Evolutionary conservation across 148 eudicot species (phyloP).

Genomic region (Rhododendron vialii): DNA sequence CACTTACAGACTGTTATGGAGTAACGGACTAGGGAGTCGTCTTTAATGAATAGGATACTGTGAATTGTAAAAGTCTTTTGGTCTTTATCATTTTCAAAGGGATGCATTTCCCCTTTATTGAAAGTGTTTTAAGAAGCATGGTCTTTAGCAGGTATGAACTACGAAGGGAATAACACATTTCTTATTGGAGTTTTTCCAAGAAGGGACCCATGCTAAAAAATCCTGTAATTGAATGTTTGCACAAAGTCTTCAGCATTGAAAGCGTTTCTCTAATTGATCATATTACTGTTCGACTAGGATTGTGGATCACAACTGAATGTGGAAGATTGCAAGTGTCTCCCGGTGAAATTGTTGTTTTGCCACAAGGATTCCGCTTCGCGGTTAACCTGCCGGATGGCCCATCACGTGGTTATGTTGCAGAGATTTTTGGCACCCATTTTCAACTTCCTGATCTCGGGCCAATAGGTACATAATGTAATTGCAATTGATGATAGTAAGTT

Average conservation of each 20-base stretch:
- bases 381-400: constrained; percentile 88
- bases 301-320: constrained; percentile 89
- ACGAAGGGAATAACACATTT: background rate
- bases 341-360: constrained; percentile 81
- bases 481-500: background rate
- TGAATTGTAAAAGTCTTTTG: background rate
- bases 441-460: constrained; percentile 98
- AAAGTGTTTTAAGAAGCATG: background rate
- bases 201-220: background rate
- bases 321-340: constrained; percentile 84
- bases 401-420: constrained; percentile 93
- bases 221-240: too few relatives aligned
- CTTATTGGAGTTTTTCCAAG: background rate
- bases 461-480: constrained; percentile 48
- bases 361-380: constrained; percentile 87
- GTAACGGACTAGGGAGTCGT: background rate
- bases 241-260: background rate
- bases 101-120: background rate
- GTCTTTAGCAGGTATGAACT: background rate
- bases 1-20: background rate
- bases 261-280: background rate
- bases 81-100: background rate
- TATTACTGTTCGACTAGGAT: constrained; percentile 34
- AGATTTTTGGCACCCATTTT: constrained; percentile 85
- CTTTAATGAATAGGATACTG: background rate